Base-by-base conservation (phyloP, 768 basidiomycete species). In the Amanita pallidorosea region DNA sequence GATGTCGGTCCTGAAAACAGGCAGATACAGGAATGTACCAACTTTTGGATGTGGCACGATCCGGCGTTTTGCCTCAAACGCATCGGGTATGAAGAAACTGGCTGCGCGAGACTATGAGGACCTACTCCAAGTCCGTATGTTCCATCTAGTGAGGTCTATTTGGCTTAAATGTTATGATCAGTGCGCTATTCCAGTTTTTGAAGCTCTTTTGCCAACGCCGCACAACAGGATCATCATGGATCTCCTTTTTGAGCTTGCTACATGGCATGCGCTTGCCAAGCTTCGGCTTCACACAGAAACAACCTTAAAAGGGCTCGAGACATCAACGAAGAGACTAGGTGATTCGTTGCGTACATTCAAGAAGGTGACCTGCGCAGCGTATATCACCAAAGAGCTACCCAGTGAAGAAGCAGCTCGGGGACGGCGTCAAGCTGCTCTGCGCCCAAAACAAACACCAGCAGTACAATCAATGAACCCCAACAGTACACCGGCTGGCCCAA, bases 51-150 rank as follows among this genome's bases (percentile, higher is more conserved):
- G 8, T 27, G 27, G 27, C 7, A 64, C 65, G 0, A 75, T 76
- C 12, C 61, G 65, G 0, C 49, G 54, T 9, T 74, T 75, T 50
- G 45, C 54, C 13, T 47, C 43, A 0, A 70, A 71, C 49, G 60
- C 65, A 2, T 65, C 67, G 0, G 65, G 63, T 15, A 63, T 71
- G 60, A 65, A 38, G 18, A 47, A 37, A 65, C 36, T 62, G 68
- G 25, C 48, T 66, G 2, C 65, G 1, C 54, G 65, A 0, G 66
- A 75, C 42, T 75, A 67, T 47, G 69, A 74, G 45, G 70, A 76
- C 38, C 50, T 73, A 1, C 57, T 75, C 0, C 72, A 74, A 63
- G 74, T 67, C 42, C 8, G 59, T 47, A 34, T 5, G 8, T 27
- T 27, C 27, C 7, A 1, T 27, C 27, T 27, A 27, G 27, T 1